Evolutionary conservation across 768 basidiomycete genomes (phyloP), one percentile per base, ranked within the genome.

Genomic region (Lactarius psammicola): DNA sequence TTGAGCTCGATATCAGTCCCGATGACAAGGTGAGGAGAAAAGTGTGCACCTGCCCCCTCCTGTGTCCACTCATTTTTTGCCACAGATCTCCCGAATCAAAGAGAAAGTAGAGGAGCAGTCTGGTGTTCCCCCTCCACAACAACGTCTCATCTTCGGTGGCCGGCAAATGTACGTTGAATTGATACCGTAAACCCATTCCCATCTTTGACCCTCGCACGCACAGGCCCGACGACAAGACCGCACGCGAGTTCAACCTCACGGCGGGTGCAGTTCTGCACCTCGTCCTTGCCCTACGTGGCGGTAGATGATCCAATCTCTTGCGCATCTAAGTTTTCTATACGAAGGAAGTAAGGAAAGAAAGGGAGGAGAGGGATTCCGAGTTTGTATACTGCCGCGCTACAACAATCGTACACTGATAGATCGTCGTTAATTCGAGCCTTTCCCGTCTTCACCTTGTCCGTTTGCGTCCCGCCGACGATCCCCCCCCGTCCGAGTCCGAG

Each of bases 71-170:
- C 15, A 49, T 23, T 49, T 31, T n/a, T 54, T 4, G 4, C 34
- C 53, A 17, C 54, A 98, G 96, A 92, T 97, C 73, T 81, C 86
- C 55, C 86, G 92, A 71, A 94, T 98, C 78, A 98, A 98, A 81
- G 95, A 96, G 83, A 92, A 92, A 76, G 94, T 98, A 10, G 96
- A 98, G 76, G 95, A 98, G 80, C 95, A 98, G 79, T 95, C 94
- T 7, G 96, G 96, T 69, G 96, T 98, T 49, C 96, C 96, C 28
- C 96, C 96, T 67, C 92, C 82, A 51, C 96, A 98, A 77, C 96
- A 98, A 76, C 87, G 96, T 64, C 78, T 98, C 73, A 98, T 98
- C 75, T 97, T 89, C 76, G 78, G 85, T 73, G 96, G 96, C 38
- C 87, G 95, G 73, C 95, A 97, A 75, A 88, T 98, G 96, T 98